Evolutionary conservation across 1,284 basidiomycete species (phyloP).

Genomic region (Ganoderma lucidum): DNA sequence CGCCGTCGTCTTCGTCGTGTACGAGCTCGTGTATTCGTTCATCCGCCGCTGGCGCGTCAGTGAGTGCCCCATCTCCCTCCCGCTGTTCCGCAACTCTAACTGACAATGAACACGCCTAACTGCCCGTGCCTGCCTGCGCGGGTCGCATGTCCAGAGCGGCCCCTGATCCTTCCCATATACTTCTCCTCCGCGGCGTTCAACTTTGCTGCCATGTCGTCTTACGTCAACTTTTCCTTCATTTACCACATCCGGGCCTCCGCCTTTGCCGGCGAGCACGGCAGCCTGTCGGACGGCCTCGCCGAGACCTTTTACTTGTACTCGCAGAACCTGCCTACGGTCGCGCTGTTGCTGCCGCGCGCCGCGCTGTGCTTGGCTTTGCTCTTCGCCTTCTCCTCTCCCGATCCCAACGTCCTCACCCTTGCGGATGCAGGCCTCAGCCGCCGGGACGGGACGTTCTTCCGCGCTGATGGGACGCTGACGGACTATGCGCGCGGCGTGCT

Average conservation of each 20-base stretch:
- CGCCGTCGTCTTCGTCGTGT: slow-evolving; percentile 78
- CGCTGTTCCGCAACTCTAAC: slow-evolving; percentile 15
- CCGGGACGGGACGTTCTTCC: slow-evolving; percentile 80
- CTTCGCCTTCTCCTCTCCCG: slow-evolving; percentile 65
- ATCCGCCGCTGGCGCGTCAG: slow-evolving; percentile 83
- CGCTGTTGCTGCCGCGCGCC: slow-evolving; percentile 79
- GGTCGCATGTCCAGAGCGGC: slow-evolving; percentile 60
- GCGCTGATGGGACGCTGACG: slow-evolving; percentile 69
- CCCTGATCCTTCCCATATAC: slow-evolving; percentile 82
- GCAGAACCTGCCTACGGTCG: slow-evolving; percentile 81
- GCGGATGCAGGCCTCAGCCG: slow-evolving; percentile 54
- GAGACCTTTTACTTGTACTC: slow-evolving; percentile 83
- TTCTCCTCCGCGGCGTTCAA: slow-evolving; percentile 80
- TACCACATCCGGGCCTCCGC: slow-evolving; percentile 77
- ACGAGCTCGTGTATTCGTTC: slow-evolving; percentile 79
- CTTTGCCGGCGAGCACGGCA: slow-evolving; percentile 60
- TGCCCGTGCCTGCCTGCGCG: background rate
- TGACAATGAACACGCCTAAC: slow-evolving; percentile 14
- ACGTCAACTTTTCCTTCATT: slow-evolving; percentile 84
- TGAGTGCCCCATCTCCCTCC: slow-evolving; percentile 56
- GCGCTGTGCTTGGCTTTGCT: slow-evolving; percentile 76
- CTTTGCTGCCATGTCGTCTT: slow-evolving; percentile 78
- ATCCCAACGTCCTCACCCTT: slow-evolving; percentile 55
- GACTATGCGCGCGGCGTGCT: slow-evolving; percentile 78
- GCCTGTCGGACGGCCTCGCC: slow-evolving; percentile 70